Evolutionary conservation across 306 rosid genomes (phyloP).

Genomic region (Psophocarpus tetragonolobus): DNA sequence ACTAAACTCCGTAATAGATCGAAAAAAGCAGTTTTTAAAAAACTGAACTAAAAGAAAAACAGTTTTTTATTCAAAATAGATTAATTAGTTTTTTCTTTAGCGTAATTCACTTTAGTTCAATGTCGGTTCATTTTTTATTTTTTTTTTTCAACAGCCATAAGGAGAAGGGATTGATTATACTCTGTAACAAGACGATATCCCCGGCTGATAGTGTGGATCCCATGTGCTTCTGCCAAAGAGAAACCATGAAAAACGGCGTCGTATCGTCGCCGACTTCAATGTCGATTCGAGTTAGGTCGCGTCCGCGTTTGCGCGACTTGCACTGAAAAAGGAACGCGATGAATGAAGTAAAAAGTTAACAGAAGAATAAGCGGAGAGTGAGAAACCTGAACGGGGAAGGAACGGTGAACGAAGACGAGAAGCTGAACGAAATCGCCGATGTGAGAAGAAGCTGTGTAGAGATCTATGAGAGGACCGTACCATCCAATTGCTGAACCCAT

Average conservation of each 20-base stretch:
- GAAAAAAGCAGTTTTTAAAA: no score
- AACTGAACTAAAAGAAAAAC: no score
- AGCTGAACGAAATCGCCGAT: constrained; percentile 76
- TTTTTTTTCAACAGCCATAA: no score
- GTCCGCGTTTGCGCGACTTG: constrained; percentile 58
- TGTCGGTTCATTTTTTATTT: no score
- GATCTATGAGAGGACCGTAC: constrained; percentile 89
- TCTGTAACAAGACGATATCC: constrained; percentile 62
- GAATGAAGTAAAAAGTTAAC: background rate
- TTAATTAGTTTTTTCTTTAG: no score
- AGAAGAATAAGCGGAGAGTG: background rate
- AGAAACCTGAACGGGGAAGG: constrained; percentile 62
- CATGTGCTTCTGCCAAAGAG: constrained; percentile 73
- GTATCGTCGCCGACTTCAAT: constrained; percentile 85
- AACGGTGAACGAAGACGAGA: constrained; percentile 72
- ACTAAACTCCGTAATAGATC: no score
- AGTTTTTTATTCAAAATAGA: no score
- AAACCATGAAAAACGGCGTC: constrained; percentile 60
- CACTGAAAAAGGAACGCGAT: constrained; percentile 35
- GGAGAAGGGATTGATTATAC: constrained; percentile 40
- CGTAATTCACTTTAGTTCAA: no score
- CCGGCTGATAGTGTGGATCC: constrained; percentile 52
- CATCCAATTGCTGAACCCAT: constrained; percentile 76
- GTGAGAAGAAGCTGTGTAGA: constrained; percentile 55
- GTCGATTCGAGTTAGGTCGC: constrained; percentile 54